Evolutionary conservation across 352 stramenopile genomes (phyloP).

Genomic region (Pelagophyceae sp.): DNA sequence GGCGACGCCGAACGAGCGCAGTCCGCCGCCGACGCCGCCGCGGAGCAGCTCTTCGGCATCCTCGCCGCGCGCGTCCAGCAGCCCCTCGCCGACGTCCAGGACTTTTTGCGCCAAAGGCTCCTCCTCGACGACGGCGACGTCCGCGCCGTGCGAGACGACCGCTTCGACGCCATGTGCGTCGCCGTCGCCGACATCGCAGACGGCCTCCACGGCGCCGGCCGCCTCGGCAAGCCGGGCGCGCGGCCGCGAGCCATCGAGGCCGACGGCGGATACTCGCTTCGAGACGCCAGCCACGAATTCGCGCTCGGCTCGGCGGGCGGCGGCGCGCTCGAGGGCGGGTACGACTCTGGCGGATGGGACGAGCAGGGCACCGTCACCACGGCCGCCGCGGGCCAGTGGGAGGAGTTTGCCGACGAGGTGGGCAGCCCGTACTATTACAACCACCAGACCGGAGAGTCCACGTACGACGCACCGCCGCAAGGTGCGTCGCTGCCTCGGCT

Average conservation of each 20-base stretch:
- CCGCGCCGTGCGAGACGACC: neutral
- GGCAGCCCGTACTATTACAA: conserved; percentile 28
- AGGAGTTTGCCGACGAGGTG: conserved; percentile 24
- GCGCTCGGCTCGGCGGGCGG: neutral
- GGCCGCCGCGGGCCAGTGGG: neutral
- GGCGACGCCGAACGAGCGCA: neutral
- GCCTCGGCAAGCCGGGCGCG: conserved; percentile 7
- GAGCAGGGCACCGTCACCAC: neutral
- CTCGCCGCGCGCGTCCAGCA: neutral
- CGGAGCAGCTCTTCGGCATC: conserved; percentile 7
- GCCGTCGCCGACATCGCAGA: neutral
- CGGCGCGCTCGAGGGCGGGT: no score
- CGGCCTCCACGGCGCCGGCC: neutral
- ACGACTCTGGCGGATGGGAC: neutral
- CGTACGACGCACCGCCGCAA: conserved; percentile 23
- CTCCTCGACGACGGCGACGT: neutral
- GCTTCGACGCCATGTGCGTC: neutral
- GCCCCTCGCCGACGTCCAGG: neutral
- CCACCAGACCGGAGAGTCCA: conserved; percentile 22
- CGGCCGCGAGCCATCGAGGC: neutral
- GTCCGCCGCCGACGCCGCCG: conserved; percentile 14
- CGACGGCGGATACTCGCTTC: no score
- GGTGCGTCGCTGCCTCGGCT: neutral
- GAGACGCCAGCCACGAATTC: no score
- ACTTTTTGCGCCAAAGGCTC: neutral